Evolutionary conservation across 2,329 filamentous ascomycete species (phyloP).

Genomic region (Elsinoe arachidis): DNA sequence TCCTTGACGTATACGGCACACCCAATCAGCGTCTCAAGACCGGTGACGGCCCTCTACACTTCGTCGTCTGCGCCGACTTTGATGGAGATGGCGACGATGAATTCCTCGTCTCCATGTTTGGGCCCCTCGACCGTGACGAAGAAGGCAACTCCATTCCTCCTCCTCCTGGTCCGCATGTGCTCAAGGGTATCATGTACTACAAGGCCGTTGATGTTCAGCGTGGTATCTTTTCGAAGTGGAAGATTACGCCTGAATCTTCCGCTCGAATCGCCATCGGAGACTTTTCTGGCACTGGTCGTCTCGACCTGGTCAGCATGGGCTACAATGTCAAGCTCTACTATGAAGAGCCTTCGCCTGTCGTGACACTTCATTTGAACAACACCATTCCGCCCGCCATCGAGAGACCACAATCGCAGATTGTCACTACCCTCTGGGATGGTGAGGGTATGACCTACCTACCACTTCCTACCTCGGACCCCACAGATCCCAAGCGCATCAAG

Average conservation of each 20-base stretch:
- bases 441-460: constrained; percentile 11
- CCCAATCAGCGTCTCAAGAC: constrained; percentile 12
- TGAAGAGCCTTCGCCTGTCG: constrained; percentile 6
- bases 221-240: constrained; percentile 2
- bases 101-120: constrained; percentile 8
- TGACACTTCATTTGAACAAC: constrained; percentile 7
- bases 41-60: constrained; percentile 6
- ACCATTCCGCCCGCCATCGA: constrained; percentile 5
- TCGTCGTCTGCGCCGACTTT: constrained; percentile 8
- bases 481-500: constrained; percentile 8
- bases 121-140: neutral
- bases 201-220: constrained; percentile 9
- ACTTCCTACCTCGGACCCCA: neutral
- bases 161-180: constrained; percentile 1
- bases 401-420: neutral
- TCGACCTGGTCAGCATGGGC: constrained; percentile 12
- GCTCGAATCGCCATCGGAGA: constrained; percentile 11
- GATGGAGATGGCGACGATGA: constrained; percentile 8
- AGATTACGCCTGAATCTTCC: constrained; percentile 4
- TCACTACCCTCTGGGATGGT: constrained; percentile 1
- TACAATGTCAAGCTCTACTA: constrained; percentile 13
- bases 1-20: constrained; percentile 8
- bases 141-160: constrained; percentile 8
- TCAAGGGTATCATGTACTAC: constrained; percentile 11
- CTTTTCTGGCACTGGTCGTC: constrained; percentile 6